phyloP scores from a whole-genome alignment of 78 protist species.

The Dictyostelium firmibasis region DNA sequence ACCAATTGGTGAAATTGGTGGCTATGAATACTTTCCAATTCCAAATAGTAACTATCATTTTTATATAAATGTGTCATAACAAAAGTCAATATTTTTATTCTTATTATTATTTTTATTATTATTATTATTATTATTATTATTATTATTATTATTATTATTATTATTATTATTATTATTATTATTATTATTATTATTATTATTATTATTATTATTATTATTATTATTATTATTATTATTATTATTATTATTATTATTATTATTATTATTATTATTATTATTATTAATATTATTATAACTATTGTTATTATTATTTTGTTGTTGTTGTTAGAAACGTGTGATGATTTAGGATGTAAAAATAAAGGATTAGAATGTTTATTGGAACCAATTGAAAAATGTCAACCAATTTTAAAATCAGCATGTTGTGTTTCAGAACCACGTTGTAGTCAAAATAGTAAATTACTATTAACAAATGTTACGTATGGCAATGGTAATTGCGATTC shows the following conservation, averaged over 20 bases:
- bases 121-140: not conserved
- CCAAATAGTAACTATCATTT: not conserved
- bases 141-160: not conserved
- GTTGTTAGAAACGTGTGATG: conserved; percentile 3
- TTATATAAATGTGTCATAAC: not conserved
- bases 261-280: too few relatives aligned
- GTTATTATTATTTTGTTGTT: too few relatives aligned
- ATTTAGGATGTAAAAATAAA: conserved; percentile 2
- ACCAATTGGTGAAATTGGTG: not conserved
- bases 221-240: not conserved
- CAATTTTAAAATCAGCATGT: not conserved
- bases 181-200: not conserved
- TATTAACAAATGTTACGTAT: not conserved
- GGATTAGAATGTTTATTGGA: not conserved
- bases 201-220: not conserved
- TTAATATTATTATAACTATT: not conserved
- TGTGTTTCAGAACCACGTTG: conserved; percentile 20
- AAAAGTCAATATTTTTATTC: not conserved
- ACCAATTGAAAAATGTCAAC: not conserved
- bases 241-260: not conserved
- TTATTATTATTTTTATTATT: not conserved
- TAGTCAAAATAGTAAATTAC: not conserved
- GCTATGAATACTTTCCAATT: not conserved
- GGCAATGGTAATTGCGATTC: conserved; percentile 10
- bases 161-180: not conserved